A percentile compares a stretch with the other conserved stretches of the same genome.
phyloP scores from a whole-genome alignment of 495 filamentous ascomycete species.

The Corynascus novoguineensis region DNA sequence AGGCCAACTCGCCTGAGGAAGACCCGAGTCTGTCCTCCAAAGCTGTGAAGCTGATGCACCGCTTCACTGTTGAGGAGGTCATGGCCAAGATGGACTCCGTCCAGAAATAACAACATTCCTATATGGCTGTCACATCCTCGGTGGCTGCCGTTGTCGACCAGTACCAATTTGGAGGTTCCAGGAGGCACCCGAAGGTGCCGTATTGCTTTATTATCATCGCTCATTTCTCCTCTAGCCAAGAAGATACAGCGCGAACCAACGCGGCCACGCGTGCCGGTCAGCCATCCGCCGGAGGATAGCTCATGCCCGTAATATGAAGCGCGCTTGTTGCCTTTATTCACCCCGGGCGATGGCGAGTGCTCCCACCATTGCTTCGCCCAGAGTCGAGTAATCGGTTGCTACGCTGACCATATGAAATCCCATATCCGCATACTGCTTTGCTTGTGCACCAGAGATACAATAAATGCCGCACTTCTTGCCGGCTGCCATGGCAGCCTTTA shows the following conservation, averaged over 20 bases:
- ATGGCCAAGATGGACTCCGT: constrained; percentile 62
- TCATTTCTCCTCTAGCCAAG: background rate
- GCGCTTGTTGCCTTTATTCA: constrained; percentile 20
- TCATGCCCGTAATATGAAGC: constrained; percentile 25
- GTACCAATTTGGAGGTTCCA: background rate
- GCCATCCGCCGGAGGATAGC: background rate
- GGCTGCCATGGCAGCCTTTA: constrained; percentile 55
- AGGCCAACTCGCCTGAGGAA: constrained; percentile 42
- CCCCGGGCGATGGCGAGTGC: constrained; percentile 46
- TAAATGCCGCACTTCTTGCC: constrained; percentile 78
- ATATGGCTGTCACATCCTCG: background rate
- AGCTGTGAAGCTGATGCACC: constrained; percentile 77
- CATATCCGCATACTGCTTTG: constrained; percentile 54
- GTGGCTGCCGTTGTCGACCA: background rate
- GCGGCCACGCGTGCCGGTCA: background rate
- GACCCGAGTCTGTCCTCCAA: constrained; percentile 49
- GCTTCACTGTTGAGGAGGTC: constrained; percentile 66
- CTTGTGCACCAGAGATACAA: constrained; percentile 61
- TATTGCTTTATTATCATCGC: background rate
- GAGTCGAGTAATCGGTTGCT: constrained; percentile 53
- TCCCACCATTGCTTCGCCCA: constrained; percentile 43
- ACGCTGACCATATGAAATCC: constrained; percentile 76
- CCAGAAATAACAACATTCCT: constrained; percentile 36
- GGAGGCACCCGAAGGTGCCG: background rate
- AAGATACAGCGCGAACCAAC: background rate